Evolutionary conservation across 1,284 basidiomycete species (phyloP), one percentile per base, ranked within the genome.

Genomic region (Apiotrichum brassicae): DNA sequence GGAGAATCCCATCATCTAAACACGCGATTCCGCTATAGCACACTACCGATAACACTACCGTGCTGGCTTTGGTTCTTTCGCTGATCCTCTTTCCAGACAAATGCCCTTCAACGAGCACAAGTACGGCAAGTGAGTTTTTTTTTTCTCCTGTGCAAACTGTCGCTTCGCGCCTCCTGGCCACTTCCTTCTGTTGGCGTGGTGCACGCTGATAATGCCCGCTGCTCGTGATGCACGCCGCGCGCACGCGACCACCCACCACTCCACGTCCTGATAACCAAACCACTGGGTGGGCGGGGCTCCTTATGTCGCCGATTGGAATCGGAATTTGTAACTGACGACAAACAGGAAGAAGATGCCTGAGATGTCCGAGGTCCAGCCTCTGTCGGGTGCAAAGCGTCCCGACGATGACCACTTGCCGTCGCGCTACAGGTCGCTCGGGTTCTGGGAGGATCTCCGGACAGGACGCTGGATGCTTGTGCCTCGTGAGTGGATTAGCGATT

Each of bases 381-480:
- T 67, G 16, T 46, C 54, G 6, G 48, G 57, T 32, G 43, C 49
- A 4, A 45, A 46, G n/a, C 43, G 56, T 49, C 61, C 60, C 16
- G 39, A 42, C 32, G 34, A 46, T 16, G 54, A 40, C 38, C 6
- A 11, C 16, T 40, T 66, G 37, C 62, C 63, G 2, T 66, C 65
- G 23, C 55, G 61, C 8, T 71, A 73, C 35, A 44, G 54, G 12
- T 62, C 64, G 13, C 57, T 61, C 14, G 78, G 78, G 0, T 72
- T 81, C 47, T 73, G 65, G 74, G 56, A 71, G 6, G 79, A 81
- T 59, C 49, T 84, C 53, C 73, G 58, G 60, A 78, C 79, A 0
- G 71, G 78, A 8, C 71, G 81, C 58, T 93, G 89, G 89, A 83
- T 85, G 57, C 73, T 86, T 25, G 76, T 85, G 30, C 88, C 88